phyloP scores from a whole-genome alignment of 805 yeast genomes.

The Ogataea minuta region DNA sequence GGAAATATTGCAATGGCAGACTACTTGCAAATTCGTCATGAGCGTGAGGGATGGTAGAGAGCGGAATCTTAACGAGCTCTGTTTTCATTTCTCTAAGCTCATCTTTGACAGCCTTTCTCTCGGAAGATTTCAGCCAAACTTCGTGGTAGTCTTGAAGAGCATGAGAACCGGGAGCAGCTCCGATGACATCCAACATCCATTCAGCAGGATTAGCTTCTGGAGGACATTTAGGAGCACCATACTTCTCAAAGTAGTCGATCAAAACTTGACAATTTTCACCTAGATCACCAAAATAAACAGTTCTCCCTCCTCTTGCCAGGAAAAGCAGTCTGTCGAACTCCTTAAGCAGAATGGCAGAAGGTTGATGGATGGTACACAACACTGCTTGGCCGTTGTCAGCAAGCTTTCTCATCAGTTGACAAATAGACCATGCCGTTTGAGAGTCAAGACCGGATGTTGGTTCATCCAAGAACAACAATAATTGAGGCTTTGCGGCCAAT shows the following conservation, averaged over 20 bases:
- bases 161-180: constrained; percentile 79
- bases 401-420: constrained; percentile 50
- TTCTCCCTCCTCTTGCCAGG: constrained; percentile 67
- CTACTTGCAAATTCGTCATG: constrained; percentile 44
- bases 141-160: constrained; percentile 70
- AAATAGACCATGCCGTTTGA: constrained; percentile 59
- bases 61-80: constrained; percentile 45
- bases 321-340: constrained; percentile 76
- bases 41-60: constrained; percentile 33
- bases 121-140: constrained; percentile 73
- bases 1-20: constrained; percentile 38
- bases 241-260: constrained; percentile 61
- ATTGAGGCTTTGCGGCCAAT: constrained; percentile 52
- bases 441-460: constrained; percentile 63
- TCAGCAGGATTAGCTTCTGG: constrained; percentile 77
- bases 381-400: constrained; percentile 55
- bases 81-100: constrained; percentile 66
- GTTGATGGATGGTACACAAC: constrained; percentile 78
- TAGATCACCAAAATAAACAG: constrained; percentile 73
- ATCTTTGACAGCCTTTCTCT: constrained; percentile 52
- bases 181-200: constrained; percentile 87
- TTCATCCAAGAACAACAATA: constrained; percentile 56
- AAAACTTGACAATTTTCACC: constrained; percentile 55
- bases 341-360: constrained; percentile 74
- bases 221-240: constrained; percentile 70